Evolutionary conservation across 108 stramenopile species (phyloP).

Genomic region (Nitzschia sp.): DNA sequence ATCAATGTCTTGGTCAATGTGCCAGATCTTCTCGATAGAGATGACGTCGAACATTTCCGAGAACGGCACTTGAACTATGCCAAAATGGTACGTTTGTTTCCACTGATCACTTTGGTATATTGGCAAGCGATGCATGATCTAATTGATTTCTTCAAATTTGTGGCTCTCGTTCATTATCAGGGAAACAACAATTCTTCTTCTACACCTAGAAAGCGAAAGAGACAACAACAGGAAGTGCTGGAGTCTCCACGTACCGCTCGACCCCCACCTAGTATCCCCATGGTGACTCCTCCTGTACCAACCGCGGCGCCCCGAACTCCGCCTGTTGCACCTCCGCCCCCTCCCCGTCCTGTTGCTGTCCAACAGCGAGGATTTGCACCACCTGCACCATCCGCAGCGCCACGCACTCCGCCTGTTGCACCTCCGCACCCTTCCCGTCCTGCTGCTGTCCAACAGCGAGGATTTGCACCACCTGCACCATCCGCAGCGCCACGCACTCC

Average conservation of each 20-base stretch:
- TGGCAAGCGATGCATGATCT: too few species aligned
- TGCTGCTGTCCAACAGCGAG: background rate
- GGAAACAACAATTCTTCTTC: too few species aligned
- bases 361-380: background rate
- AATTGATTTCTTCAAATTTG: too few species aligned
- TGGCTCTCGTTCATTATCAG: too few species aligned
- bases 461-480: background rate
- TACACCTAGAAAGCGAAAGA: too few species aligned
- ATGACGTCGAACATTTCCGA: constrained; percentile 21
- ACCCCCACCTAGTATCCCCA: too few species aligned
- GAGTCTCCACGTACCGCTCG: too few species aligned
- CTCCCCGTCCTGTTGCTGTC: background rate
- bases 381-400: too few species aligned
- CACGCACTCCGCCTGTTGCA: background rate
- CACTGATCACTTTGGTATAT: background rate
- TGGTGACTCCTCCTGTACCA: background rate
- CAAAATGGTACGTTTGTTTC: background rate
- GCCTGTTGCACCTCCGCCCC: background rate
- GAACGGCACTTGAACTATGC: background rate
- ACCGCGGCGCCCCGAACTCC: background rate
- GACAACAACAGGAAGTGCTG: too few species aligned
- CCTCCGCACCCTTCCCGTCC: background rate
- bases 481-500: background rate
- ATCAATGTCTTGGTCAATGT: constrained; percentile 22
- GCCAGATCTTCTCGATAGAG: constrained; percentile 23